A percentile compares a stretch with the other conserved stretches of the same genome.
phyloP scores from a whole-genome alignment of 208 protist species.

The Naegleria gruberi region DNA sequence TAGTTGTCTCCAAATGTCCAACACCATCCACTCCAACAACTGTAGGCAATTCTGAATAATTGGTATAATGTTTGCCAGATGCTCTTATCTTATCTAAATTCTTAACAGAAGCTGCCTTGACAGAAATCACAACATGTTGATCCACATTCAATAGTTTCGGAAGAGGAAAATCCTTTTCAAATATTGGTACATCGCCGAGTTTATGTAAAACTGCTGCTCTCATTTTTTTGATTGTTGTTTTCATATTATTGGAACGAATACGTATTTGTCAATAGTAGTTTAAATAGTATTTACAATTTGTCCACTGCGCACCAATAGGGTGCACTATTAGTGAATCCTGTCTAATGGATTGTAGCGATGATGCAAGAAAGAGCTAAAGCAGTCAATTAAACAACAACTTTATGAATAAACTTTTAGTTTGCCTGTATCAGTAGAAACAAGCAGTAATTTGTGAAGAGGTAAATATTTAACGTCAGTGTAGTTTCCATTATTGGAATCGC shows the following conservation, averaged over 20 bases:
- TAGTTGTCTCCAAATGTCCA: background rate
- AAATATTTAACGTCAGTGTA: constrained; percentile 16
- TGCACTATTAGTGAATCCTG: too few species aligned
- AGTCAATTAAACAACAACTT: too few species aligned
- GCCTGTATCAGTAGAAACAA: background rate
- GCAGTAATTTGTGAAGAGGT: background rate
- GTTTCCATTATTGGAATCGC: background rate
- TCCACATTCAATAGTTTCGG: background rate
- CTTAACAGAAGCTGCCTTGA: background rate
- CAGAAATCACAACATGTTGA: background rate
- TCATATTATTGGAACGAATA: too few species aligned
- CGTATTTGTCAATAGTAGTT: too few species aligned
- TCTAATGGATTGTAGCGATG: too few species aligned
- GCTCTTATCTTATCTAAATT: background rate
- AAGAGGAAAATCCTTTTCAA: background rate
- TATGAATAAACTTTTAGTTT: background rate
- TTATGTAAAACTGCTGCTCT: background rate
- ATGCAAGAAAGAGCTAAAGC: too few species aligned
- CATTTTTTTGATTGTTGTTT: too few species aligned
- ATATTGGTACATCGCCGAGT: background rate
- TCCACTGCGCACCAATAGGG: too few species aligned
- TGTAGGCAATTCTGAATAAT: background rate
- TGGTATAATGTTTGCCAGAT: background rate
- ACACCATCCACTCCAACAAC: background rate
- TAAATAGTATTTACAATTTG: too few species aligned